Conservation (phyloP, 495 filamentous ascomycete species). For the Penicillium arizonense region DNA sequence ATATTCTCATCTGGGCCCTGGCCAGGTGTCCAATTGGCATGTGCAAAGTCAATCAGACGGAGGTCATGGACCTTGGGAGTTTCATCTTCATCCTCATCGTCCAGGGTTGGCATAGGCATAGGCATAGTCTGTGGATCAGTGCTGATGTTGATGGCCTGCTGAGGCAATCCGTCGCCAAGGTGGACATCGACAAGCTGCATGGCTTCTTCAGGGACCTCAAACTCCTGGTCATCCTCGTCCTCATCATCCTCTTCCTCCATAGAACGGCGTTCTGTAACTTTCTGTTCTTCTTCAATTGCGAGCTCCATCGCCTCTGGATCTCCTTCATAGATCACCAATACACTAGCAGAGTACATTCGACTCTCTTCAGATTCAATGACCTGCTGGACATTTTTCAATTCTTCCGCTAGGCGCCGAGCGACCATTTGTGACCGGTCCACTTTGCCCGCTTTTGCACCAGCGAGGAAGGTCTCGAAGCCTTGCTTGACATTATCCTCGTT, state of each 20-base stretch:
- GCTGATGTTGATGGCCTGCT: constrained; percentile 40
- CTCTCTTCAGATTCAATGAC: constrained; percentile 75
- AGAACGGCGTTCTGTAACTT: constrained; percentile 24
- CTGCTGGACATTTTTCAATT: constrained; percentile 62
- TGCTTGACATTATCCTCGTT: constrained; percentile 66
- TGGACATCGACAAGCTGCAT: constrained; percentile 35
- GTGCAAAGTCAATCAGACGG: constrained; percentile 96
- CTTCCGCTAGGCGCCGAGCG: constrained; percentile 60
- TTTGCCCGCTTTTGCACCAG: constrained; percentile 55
- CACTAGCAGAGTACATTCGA: constrained; percentile 89
- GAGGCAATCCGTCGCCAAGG: constrained; percentile 24
- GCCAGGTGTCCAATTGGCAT: constrained; percentile 83
- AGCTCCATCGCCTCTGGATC: constrained; percentile 66
- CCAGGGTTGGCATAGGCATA: constrained; percentile 35
- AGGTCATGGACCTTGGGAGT: constrained; percentile 73
- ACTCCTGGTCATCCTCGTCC: constrained; percentile 53
- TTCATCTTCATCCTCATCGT: constrained; percentile 65
- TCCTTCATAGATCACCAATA: constrained; percentile 92
- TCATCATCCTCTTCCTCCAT: constrained; percentile 31
- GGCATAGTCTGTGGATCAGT: constrained; percentile 34
- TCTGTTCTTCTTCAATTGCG: constrained; percentile 63
- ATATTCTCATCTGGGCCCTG: constrained; percentile 85
- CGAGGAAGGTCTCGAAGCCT: constrained; percentile 75
- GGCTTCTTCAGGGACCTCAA: constrained; percentile 45
- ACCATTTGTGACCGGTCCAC: constrained; percentile 54